Percentiles rank a stretch among this genome's conserved stretches.
These are phyloP conservation scores for Cladosporium halotolerans DNA, from an alignment of 2,329 filamentous ascomycete genomes.

Conservation along the genomic window DNA sequence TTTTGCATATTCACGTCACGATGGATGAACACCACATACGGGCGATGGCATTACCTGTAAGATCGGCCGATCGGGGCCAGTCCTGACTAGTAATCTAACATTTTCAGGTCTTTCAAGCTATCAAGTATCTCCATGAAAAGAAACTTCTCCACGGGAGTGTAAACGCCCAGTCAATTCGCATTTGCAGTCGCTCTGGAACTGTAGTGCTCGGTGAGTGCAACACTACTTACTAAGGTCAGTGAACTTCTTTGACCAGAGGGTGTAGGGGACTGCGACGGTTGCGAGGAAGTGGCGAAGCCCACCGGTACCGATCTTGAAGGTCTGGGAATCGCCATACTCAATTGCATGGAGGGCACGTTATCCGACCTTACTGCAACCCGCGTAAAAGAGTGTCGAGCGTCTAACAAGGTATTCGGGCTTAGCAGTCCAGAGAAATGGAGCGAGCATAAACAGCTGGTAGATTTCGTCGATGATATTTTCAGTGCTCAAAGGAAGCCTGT, in stretches of 20 bases:
- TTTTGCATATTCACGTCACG: not conserved
- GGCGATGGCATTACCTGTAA: not conserved
- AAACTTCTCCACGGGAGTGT: not conserved
- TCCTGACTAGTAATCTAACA: not conserved
- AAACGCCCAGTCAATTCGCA: not conserved
- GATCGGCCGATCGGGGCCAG: not conserved
- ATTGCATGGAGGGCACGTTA: not conserved
- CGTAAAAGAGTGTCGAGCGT: not conserved
- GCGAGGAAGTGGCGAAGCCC: not conserved
- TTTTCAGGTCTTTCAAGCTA: not conserved
- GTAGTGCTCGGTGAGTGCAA: not conserved
- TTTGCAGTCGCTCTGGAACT: not conserved
- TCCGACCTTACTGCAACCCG: not conserved
- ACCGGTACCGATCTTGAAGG: not conserved
- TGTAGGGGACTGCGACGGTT: not conserved
- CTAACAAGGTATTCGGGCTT: not conserved
- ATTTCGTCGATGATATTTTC: slow-evolving; percentile 1
- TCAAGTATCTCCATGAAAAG: not conserved
- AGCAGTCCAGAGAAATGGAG: not conserved
- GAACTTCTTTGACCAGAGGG: not conserved
- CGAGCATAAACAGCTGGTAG: not conserved
- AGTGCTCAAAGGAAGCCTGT: not conserved
- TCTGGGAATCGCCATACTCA: not conserved
- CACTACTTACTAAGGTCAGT: not conserved
- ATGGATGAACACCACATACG: not conserved